A percentile compares a stretch with the other conserved stretches of the same genome.
phyloP scores from a whole-genome alignment of 805 yeast species.

The Starmerella roubikii region DNA sequence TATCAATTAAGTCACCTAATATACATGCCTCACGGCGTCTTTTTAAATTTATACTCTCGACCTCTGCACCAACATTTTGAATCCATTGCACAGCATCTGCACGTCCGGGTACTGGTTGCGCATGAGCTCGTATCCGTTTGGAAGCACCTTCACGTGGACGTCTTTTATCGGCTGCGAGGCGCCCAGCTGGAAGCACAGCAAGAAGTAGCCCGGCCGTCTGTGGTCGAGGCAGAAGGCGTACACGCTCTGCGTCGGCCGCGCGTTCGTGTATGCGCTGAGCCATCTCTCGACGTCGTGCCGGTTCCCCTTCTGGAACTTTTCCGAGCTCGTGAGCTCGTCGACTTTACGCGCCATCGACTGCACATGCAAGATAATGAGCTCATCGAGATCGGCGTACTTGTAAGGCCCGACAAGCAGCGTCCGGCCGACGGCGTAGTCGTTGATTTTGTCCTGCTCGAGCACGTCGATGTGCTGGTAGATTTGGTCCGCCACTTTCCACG shows the following conservation, averaged over 20 bases:
- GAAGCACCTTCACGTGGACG: conserved; percentile 86
- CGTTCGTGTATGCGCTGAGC: conserved; percentile 78
- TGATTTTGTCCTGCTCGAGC: conserved; percentile 55
- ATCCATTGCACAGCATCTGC: conserved; percentile 81
- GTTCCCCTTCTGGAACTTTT: conserved; percentile 76
- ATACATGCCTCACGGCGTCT: not conserved
- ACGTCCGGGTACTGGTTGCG: conserved; percentile 81
- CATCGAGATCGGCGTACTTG: conserved; percentile 79
- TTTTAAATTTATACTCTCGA: not conserved
- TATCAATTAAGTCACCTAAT: not conserved
- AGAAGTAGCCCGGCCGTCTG: conserved; percentile 87
- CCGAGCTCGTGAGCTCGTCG: conserved; percentile 71
- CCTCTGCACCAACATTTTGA: conserved; percentile 44
- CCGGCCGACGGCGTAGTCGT: conserved; percentile 47
- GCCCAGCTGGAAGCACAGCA: conserved; percentile 69
- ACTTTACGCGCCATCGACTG: conserved; percentile 72
- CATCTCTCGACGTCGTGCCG: conserved; percentile 69
- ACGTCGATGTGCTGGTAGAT: conserved; percentile 86
- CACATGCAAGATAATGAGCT: conserved; percentile 74
- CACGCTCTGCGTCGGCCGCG: conserved; percentile 78
- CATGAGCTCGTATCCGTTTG: conserved; percentile 70
- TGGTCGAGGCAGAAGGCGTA: conserved; percentile 86
- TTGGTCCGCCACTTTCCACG: conserved; percentile 92
- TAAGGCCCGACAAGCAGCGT: conserved; percentile 51
- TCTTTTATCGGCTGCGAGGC: conserved; percentile 38